These are phyloP conservation scores for Populus tomentosa DNA, from an alignment of 441 rosid genomes.

Conservation along the genomic window DNA sequence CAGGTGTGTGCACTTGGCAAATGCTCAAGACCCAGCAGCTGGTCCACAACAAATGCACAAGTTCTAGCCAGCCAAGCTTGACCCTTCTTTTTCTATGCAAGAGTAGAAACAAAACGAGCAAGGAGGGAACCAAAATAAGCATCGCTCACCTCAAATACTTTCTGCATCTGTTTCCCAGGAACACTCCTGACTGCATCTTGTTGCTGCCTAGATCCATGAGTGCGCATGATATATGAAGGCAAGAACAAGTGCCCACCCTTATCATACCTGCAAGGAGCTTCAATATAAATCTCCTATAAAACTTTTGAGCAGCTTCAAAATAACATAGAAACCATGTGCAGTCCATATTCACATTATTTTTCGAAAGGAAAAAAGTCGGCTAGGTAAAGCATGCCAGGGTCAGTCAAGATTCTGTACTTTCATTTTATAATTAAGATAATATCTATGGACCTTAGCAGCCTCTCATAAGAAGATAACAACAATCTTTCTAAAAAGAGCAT, in stretches of 20 bases:
- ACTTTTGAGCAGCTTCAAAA: constrained; percentile 1
- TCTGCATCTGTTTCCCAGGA: constrained; percentile 47
- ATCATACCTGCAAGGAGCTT: constrained; percentile 53
- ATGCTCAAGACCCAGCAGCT: background rate
- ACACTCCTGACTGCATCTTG: constrained; percentile 58
- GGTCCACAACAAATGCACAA: background rate
- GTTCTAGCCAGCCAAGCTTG: background rate
- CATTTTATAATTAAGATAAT: too few species aligned
- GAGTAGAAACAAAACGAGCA: background rate
- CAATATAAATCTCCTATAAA: constrained; percentile 1
- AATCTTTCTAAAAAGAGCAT: background rate
- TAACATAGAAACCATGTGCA: background rate
- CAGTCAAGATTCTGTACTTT: background rate
- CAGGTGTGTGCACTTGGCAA: background rate
- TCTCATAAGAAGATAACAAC: background rate
- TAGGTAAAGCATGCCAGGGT: background rate
- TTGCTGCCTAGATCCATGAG: constrained; percentile 87
- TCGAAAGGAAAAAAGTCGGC: background rate
- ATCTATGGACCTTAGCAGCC: background rate
- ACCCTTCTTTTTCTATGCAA: background rate
- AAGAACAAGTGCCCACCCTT: constrained; percentile 90
- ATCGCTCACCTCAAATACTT: constrained; percentile 70
- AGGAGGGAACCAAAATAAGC: background rate
- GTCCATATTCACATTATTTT: background rate
- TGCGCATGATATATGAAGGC: constrained; percentile 91